Evolutionary conservation across 2,329 filamentous ascomycete species (phyloP), one percentile per base, ranked within the genome.

Genomic region (Alternaria gaisen): DNA sequence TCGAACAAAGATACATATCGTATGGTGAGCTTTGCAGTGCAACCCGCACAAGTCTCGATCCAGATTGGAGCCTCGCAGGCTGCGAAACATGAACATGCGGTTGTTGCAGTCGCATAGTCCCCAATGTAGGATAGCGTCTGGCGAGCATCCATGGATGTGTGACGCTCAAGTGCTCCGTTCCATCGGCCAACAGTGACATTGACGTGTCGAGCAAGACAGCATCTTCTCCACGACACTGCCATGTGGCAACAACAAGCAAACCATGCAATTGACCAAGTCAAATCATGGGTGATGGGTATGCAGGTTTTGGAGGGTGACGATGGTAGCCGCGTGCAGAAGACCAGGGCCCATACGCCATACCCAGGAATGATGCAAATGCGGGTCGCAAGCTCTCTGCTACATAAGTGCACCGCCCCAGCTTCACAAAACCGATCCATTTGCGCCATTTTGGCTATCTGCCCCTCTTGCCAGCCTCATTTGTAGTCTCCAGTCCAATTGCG

Each of bases 291-390:
- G 56, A 16, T 50, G 22, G 46, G 30, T 38, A 50, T 58, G 62
- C 65, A 67, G 53, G 63, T 66, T 67, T 66, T 56, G 54, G 36
- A 51, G 46, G 12, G 30, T 65, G 58, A 61, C 53, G 51, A 59
- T 61, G 65, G 60, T 60, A 67, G 67, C 63, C 56, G 65, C 69
- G 67, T 66, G 68, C 68, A 64, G 67, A 66, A 66, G 63, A 68
- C 67, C 64, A 65, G 63, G 68, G 64, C 66, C 63, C 64, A 53
- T 67, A 65, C 62, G 63, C 66, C 65, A 63, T 60, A 53, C 38
- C 36, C 44, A 44, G 64, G 56, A 63, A 69, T 70, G 70, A 70
- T 72, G 70, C 71, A 71, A 70, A 65, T 71, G 72, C 72, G 71
- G 71, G 72, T 71, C 70, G 61, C 63, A 66, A 61, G 56, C 52